Evolutionary conservation across 176 grass and related monocot species (phyloP).

Genomic region (Aegilops speltoides): DNA sequence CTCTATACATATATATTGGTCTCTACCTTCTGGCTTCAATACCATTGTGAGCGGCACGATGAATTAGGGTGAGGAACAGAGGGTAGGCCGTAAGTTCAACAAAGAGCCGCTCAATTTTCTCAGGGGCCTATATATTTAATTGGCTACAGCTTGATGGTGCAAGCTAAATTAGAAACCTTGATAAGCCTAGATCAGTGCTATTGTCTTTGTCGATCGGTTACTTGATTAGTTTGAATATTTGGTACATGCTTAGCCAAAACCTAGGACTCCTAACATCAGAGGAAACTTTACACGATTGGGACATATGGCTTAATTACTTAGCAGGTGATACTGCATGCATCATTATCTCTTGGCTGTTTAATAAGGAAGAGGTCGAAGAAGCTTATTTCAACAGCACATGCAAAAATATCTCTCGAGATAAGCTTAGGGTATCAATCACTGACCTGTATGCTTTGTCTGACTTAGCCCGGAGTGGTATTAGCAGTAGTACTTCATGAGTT

Average conservation of each 20-base stretch:
- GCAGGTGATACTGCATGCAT: neutral
- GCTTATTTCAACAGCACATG: slow-evolving; percentile 1
- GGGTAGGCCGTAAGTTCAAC: too few species aligned
- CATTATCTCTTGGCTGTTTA: neutral
- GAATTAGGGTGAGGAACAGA: too few species aligned
- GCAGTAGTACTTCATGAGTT: too few species aligned
- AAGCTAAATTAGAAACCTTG: too few species aligned
- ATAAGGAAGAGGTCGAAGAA: neutral
- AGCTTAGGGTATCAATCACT: neutral
- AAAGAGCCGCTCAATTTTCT: too few species aligned
- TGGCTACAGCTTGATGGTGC: too few species aligned
- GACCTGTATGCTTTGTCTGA: neutral
- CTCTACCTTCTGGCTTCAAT: too few species aligned
- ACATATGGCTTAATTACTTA: slow-evolving; percentile 3
- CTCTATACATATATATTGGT: too few species aligned
- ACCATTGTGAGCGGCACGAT: too few species aligned
- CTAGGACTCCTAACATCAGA: neutral
- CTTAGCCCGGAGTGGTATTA: neutral
- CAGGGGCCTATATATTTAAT: too few species aligned
- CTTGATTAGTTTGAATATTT: neutral
- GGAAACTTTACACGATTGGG: neutral
- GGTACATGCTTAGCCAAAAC: neutral
- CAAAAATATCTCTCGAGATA: neutral
- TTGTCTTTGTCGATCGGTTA: too few species aligned
- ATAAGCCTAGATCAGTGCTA: too few species aligned